A percentile compares a stretch with the other conserved stretches of the same genome.
Conservation (phyloP, 495 filamentous ascomycete species). For the Penicillium salamii region DNA sequence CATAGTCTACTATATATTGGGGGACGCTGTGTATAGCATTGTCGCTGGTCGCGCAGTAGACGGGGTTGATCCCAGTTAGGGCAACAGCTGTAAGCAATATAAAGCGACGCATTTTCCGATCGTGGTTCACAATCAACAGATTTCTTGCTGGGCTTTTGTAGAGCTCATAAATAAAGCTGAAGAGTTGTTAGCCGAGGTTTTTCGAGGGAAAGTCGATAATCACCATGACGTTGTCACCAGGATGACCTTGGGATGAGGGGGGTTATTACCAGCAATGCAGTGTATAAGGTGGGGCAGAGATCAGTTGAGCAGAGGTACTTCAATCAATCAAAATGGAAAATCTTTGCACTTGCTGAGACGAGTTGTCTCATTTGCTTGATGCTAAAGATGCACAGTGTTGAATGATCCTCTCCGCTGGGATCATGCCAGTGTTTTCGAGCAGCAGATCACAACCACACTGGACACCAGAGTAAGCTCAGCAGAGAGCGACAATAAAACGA, state of each 20-base stretch:
- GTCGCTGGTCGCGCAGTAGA: neutral
- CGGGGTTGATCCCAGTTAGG: slow-evolving; percentile 5
- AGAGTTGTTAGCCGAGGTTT: neutral
- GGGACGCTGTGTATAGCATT: slow-evolving; percentile 16
- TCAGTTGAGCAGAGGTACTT: neutral
- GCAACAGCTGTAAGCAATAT: slow-evolving; percentile 6
- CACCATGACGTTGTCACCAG: slow-evolving; percentile 9
- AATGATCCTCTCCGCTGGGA: neutral
- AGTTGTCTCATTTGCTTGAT: neutral
- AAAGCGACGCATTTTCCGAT: slow-evolving; percentile 9
- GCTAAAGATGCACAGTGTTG: neutral
- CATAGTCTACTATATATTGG: slow-evolving; percentile 30
- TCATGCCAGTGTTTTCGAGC: slow-evolving; percentile 4
- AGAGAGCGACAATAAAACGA: neutral
- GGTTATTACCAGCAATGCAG: neutral
- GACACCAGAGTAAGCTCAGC: neutral
- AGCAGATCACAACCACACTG: neutral
- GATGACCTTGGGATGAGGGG: too few relatives aligned
- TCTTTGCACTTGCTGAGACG: neutral
- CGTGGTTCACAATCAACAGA: neutral
- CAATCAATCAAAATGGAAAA: neutral
- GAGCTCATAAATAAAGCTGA: neutral
- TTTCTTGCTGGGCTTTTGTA: neutral
- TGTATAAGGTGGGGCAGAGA: neutral
- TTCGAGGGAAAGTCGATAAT: neutral